Evolutionary conservation across 345 rosid species (phyloP), one percentile per base, ranked within the genome.

Genomic region (Salix koriyanagi): DNA sequence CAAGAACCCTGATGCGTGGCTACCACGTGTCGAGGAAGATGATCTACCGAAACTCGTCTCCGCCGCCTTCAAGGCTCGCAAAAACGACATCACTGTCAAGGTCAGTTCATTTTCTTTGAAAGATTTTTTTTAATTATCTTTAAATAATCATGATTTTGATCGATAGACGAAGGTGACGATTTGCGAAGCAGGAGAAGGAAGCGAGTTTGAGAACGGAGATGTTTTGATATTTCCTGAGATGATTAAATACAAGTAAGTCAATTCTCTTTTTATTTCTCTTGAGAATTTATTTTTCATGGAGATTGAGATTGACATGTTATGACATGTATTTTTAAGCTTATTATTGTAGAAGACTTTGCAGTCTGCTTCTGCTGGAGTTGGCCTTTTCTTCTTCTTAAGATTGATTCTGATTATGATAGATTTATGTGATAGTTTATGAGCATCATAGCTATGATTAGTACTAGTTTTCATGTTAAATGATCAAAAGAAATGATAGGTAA

Each of bases 201-300:
- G 78, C 18, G 77, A 48, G 48, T 83, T 75, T 25, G 85, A 89
- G 30, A 89, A 89, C 16, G 99, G 98, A n/a, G 99, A 96, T 74
- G 91, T 96, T 74, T 83, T 96, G 90, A 80, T 91, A 77, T 96
- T 96, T 80, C 99, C 97, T 32, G 98, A 93, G 5, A 91, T 93
- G 98, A 83, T 93, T 79, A 91, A 82, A 84, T 96, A 90, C 91
- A 91, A 88, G 99, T 96, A 91, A 88, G 99, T 96, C 65, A 88
- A 92, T 79, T 13, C 34, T 30, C 25, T 21, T 19, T 42, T 61
- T 7, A 46, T n/a, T 25, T 21, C 19, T 30, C 13, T 28, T 61
- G 10, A 56, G 18, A 36, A 18, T 54, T 64, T 75, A 14, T 39
- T 34, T 68, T 52, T 2, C 11, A 28, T 65, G 5, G 58, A 48